Evolutionary conservation across 345 rosid genomes (phyloP).

Genomic region (Citrus sinensis): DVS_A1.0 CM039165.1:30857001-30857500

Average conservation of each 20-base stretch:
- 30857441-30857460: slow-evolving; percentile 34
- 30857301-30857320: slow-evolving; percentile 34
- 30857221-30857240: slow-evolving; percentile 17
- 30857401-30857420: slow-evolving; percentile 12
- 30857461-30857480: slow-evolving; percentile 42
- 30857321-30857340: slow-evolving; percentile 28
- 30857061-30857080: slow-evolving; percentile 28
- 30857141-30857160: slow-evolving; percentile 36
- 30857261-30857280: slow-evolving; percentile 23
- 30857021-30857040: slow-evolving; percentile 33
- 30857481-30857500: slow-evolving; percentile 41
- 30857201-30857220: slow-evolving; percentile 34
- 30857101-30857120: slow-evolving; percentile 25
- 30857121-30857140: slow-evolving; percentile 43
- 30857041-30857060: slow-evolving; percentile 51
- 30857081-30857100: slow-evolving; percentile 28
- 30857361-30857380: slow-evolving; percentile 32
- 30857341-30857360: slow-evolving; percentile 34
- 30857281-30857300: slow-evolving; percentile 21
- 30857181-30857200: slow-evolving; percentile 44
- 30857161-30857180: slow-evolving; percentile 30
- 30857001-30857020: slow-evolving; percentile 33
- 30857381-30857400: slow-evolving; percentile 39
- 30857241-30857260: slow-evolving; percentile 3
- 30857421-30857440: slow-evolving; percentile 28